Evolutionary conservation across 768 basidiomycete genomes (phyloP), one percentile per base, ranked within the genome.

Genomic region (Pulveroboletus sp.): DNA sequence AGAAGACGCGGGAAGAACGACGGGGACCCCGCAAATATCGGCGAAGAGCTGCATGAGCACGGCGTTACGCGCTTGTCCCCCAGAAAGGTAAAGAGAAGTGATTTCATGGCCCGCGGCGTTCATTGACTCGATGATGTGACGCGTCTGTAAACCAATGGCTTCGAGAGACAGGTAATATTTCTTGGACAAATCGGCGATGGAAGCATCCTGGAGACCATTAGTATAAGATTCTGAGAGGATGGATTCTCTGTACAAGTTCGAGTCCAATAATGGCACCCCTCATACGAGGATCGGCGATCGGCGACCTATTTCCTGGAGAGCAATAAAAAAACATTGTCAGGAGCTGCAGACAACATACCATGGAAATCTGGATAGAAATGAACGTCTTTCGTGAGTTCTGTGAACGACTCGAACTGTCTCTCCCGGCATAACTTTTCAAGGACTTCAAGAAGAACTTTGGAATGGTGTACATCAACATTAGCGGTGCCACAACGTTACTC

Each of bases 321-420:
- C 35, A 31, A 8, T 52, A 31, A 46, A 47, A 47, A 30, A 31
- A 9, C 13, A 29, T 30, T n/a, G n/a, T n/a, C 22, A 36, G 29
- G 34, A 17, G 20, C 16, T 1, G 19, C 20, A 22, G 12, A 17
- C 27, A 20, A 38, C 68, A 32, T 59, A 88, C 93, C 93, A 66
- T 93, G 91, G 52, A 96, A 78, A 65, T 99, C 95, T 0, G 95
- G 95, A 69, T 98, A 99, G 62, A 98, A 78, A 63, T 98, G 93
- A 46, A 95, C 68, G 68, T 93, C 86, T 57, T 87, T 92, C 14
- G 90, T 90, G 26, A 97, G 75, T 63, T 94, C 92, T 0, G 91
- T 89, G 55, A 86, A 73, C 36, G 80, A 80, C 30, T 78, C 78
- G 4, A 71, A 80, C 0, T 72, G 70, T 37, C 72, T 69, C 49